These are phyloP conservation scores for Pichia sp. DNA, from an alignment of 1,139 yeast species.

Conservation along the genomic window DNA sequence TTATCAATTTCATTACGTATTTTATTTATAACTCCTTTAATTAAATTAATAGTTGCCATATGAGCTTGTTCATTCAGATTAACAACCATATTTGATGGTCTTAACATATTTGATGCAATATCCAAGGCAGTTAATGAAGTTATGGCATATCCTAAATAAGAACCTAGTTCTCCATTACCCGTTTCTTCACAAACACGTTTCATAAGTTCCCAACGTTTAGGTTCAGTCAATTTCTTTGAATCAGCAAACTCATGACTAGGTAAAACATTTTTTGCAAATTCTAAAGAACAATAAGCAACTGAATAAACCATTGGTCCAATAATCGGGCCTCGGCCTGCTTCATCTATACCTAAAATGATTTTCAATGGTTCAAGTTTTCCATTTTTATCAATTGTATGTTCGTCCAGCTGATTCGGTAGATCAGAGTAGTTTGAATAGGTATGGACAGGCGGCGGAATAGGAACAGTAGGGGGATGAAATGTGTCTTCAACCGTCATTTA, in stretches of 20 bases:
- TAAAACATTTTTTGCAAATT: constrained; percentile 41
- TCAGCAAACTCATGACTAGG: constrained; percentile 82
- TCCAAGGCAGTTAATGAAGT: constrained; percentile 82
- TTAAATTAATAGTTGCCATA: constrained; percentile 79
- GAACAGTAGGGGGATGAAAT: constrained; percentile 11
- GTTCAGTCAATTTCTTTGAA: constrained; percentile 79
- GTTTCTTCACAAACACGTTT: constrained; percentile 35
- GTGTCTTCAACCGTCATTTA: neutral
- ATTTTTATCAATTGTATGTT: too few relatives aligned
- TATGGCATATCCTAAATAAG: constrained; percentile 81
- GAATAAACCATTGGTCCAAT: constrained; percentile 97
- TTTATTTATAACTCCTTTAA: constrained; percentile 50
- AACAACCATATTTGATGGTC: constrained; percentile 50
- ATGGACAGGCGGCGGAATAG: constrained; percentile 7
- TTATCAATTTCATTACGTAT: constrained; percentile 41
- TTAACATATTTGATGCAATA: constrained; percentile 83
- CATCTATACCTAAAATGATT: constrained; percentile 84
- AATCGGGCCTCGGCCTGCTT: constrained; percentile 98
- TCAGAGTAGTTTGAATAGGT: constrained; percentile 7
- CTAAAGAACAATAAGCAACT: constrained; percentile 62
- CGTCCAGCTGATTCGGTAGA: too few relatives aligned
- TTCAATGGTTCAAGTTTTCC: neutral
- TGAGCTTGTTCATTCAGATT: constrained; percentile 96
- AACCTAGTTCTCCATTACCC: constrained; percentile 35
- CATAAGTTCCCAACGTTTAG: constrained; percentile 57